Base-by-base conservation (phyloP, 495 filamentous ascomycete species). In the Daldinia vernicosa region DNA sequence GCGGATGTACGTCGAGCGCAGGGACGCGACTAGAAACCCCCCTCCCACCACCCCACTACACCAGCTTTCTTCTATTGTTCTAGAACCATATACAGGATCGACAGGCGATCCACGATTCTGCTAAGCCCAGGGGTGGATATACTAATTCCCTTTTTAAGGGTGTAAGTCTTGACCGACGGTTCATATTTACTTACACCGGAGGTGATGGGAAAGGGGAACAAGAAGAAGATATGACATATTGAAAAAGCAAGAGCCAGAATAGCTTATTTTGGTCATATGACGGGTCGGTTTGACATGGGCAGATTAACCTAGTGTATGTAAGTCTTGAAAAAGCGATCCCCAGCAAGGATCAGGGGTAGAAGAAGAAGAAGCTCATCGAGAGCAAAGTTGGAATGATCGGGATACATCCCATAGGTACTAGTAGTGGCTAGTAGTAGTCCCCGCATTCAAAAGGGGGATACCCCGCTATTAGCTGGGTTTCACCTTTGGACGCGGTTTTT, bases 271-370 rank as follows among this genome's bases (percentile, higher is more conserved):
- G 55, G 63, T 71, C 69, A 61, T 67, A 64, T 67, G 59, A 68
- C 53, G 37, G 33, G 15, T 17, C 59, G 47, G 22, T 60, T 47
- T 68, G 66, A 69, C 66, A 73, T 66, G 65, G 70, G 66, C 24
- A 68, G 70, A 73, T 73, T 73, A 73, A 62, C 65, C 70, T 65
- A n/a, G n/a, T n/a, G n/a, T n/a, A n/a, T n/a, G n/a, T n/a, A 69
- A 28, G 63, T 73, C 70, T 69, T 73, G 60, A 50, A 55, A 67
- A 33, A 52, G 26, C 70, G 70, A 73, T 73, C 70, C 65, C 47
- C 53, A 55, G 65, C 66, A 73, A 65, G 66, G 70, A 69, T 69
- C 70, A 73, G 70, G 70, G 70, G 70, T 69, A 58, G 0, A 11
- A 0, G 8, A 0, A 55, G 59, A 43, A 55, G 43, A 50, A 54